Conservation (phyloP, 176 grass and related monocot species). For the sorghum (Sorghum bicolor) region Sorghum_bicolor_NCBIv3 NC_012870.2:66865001-66865500, state of each 20-base stretch:
- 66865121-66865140: background rate
- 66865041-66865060: background rate
- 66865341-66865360: constrained; percentile 55
- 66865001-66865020: background rate
- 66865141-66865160: background rate
- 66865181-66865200: constrained; percentile 3
- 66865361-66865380: constrained; percentile 97
- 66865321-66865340: constrained; percentile 1
- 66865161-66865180: background rate
- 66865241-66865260: background rate
- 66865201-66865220: background rate
- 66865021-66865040: background rate
- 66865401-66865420: constrained; percentile 65
- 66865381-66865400: constrained; percentile 99
- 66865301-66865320: background rate
- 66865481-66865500: background rate
- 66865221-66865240: background rate
- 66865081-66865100: background rate
- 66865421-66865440: background rate
- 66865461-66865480: background rate
- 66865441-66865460: constrained; percentile 5
- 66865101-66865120: background rate
- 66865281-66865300: constrained; percentile 1
- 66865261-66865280: constrained; percentile 10
- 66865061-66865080: background rate